These are phyloP conservation scores for Mercurialis annua DNA, from an alignment of 345 rosid genomes.

Conservation along the genomic window DNA sequence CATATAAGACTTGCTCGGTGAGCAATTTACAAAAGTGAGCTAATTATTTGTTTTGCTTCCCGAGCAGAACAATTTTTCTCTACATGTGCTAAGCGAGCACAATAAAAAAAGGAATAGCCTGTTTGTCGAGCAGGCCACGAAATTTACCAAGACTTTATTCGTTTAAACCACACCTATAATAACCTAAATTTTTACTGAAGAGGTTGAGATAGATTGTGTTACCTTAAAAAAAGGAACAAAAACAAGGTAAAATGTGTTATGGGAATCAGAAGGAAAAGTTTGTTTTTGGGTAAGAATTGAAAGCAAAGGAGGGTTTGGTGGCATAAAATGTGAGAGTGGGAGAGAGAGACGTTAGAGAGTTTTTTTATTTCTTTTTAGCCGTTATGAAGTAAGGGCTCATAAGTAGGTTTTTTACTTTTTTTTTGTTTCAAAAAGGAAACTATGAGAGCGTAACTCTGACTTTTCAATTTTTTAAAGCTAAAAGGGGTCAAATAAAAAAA, in stretches of 20 bases:
- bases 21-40: no score
- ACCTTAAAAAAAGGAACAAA: neutral
- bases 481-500: no score
- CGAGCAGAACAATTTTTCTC: no score
- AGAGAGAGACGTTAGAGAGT: neutral
- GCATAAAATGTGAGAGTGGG: neutral
- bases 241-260: neutral
- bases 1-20: no score
- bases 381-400: neutral
- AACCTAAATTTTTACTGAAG: no score
- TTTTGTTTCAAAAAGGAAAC: neutral
- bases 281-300: neutral
- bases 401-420: neutral
- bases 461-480: no score
- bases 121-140: no score
- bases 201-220: neutral
- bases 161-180: no score
- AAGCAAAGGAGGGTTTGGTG: neutral
- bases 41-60: no score
- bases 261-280: neutral
- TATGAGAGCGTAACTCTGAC: neutral
- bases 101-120: no score
- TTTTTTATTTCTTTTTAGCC: neutral
- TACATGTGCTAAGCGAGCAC: no score
- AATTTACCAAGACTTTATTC: no score